These are phyloP conservation scores for Hymenoscyphus scutula DNA, from an alignment of 2,329 filamentous ascomycete species.

Conservation along the genomic window DNA sequence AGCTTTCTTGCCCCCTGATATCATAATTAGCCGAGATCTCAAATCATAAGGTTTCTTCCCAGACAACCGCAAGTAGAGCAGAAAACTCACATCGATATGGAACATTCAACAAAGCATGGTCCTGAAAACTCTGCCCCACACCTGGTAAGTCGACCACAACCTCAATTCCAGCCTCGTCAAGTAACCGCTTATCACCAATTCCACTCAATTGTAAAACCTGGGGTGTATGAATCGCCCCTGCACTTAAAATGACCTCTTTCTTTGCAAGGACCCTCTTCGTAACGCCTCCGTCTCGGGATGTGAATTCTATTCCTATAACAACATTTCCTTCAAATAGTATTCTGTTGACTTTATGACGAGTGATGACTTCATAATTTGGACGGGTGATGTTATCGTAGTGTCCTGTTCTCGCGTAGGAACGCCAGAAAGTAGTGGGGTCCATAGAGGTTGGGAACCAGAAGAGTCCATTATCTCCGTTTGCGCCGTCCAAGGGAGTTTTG, in stretches of 20 bases:
- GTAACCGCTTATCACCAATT: slow-evolving; percentile 40
- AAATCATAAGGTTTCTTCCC: background rate
- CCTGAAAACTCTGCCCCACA: slow-evolving; percentile 59
- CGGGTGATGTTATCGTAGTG: slow-evolving; percentile 6
- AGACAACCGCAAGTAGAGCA: too few species aligned
- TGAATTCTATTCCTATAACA: background rate
- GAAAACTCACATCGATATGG: too few species aligned
- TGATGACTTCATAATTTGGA: slow-evolving; percentile 7
- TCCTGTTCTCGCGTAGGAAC: slow-evolving; percentile 7
- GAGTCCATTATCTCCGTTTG: background rate
- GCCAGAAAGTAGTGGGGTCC: background rate
- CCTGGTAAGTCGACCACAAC: slow-evolving; percentile 56
- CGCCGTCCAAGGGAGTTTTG: background rate
- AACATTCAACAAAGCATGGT: slow-evolving; percentile 38
- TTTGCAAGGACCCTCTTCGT: background rate
- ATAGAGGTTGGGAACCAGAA: slow-evolving; percentile 1
- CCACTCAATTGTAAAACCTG: slow-evolving; percentile 47
- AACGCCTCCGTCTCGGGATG: background rate
- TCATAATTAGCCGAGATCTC: background rate
- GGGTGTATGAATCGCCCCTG: slow-evolving; percentile 45
- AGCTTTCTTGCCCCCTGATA: background rate
- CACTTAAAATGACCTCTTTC: slow-evolving; percentile 46
- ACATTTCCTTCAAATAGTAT: background rate
- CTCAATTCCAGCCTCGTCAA: slow-evolving; percentile 44
- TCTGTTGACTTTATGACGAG: slow-evolving; percentile 3